Conservation (phyloP, 495 filamentous ascomycete genomes). For the Penicillium nucicola region DNA sequence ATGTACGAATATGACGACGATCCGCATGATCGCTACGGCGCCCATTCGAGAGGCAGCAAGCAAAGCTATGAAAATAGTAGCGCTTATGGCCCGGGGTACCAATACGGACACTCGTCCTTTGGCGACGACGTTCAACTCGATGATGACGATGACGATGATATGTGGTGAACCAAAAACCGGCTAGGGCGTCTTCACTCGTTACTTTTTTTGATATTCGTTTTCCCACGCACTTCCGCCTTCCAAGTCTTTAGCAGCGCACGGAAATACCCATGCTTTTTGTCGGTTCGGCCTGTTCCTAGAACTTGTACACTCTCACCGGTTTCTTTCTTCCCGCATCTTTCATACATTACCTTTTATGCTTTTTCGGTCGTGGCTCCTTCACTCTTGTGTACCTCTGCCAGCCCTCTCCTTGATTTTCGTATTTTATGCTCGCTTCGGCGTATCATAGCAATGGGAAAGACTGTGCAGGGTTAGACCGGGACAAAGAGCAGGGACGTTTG, state of each 20-base stretch:
- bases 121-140: constrained; percentile 47
- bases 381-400: constrained; percentile 3
- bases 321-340: constrained; percentile 7
- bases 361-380: background rate
- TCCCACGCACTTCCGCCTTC: constrained; percentile 13
- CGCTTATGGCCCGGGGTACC: constrained; percentile 40
- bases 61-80: constrained; percentile 47
- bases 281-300: constrained; percentile 19
- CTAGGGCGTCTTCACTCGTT: constrained; percentile 17
- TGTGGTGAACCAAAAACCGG: constrained; percentile 49
- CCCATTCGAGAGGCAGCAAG: constrained; percentile 51
- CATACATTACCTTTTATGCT: constrained; percentile 8
- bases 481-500: background rate
- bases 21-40: constrained; percentile 47
- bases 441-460: background rate
- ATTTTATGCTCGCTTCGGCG: constrained; percentile 12
- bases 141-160: constrained; percentile 53
- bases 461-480: no score
- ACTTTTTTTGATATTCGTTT: constrained; percentile 1
- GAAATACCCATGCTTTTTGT: constrained; percentile 37
- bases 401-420: background rate
- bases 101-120: constrained; percentile 50
- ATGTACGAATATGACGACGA: constrained; percentile 58
- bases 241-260: constrained; percentile 27
- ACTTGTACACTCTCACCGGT: constrained; percentile 30